Evolutionary conservation across 2,329 filamentous ascomycete genomes (phyloP), one percentile per base, ranked within the genome.

Genomic region (Hymenotorrendiella dingleyae): DNA sequence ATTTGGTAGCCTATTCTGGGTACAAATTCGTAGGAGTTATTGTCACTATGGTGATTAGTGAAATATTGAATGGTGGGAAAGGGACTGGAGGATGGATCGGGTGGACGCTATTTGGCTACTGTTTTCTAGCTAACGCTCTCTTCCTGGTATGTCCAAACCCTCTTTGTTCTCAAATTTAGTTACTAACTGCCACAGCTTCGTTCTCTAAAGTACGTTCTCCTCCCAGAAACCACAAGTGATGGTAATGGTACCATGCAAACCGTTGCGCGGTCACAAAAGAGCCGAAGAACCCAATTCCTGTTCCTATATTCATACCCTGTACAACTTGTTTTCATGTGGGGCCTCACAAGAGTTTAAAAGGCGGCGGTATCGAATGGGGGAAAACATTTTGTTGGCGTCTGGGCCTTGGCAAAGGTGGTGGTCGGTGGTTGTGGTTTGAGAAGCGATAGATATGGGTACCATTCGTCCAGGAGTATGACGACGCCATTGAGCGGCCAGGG

Each of bases 11-110:
- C 4, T 98, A 98, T 68, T 91, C 86, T 2, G 94, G 94, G 16
- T 98, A 98, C 70, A 98, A 98, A 66, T 98, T 98, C 60, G 91
- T 98, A 21, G 93, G 91, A 23, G 89, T 96, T 54, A 98, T 98
- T 48, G 76, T 86, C 37, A 96, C 90, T 0, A 80, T 97, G 49
- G 75, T 85, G 10, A 68, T 91, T 14, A 82, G 86, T 12, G 86
- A 94, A 64, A 73, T 88, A 12, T 67, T 86, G 52, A 94, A 84
- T 43, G 80, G 81, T 10, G 84, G 89, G 33, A 79, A 82, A 57
- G 86, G 91, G 17, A 93, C 88, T 2, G 84, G 90, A 37, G 85
- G 88, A 42, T 94, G 86, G 86, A 71, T 89, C 40, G 86, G 88
- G 56, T 97, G 91, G 90, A 68, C 75, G 7, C 76, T 95, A 43